These are phyloP conservation scores for Selaginella tamariscina DNA, from an alignment of 75 land plant species.

Conservation along the genomic window DNA sequence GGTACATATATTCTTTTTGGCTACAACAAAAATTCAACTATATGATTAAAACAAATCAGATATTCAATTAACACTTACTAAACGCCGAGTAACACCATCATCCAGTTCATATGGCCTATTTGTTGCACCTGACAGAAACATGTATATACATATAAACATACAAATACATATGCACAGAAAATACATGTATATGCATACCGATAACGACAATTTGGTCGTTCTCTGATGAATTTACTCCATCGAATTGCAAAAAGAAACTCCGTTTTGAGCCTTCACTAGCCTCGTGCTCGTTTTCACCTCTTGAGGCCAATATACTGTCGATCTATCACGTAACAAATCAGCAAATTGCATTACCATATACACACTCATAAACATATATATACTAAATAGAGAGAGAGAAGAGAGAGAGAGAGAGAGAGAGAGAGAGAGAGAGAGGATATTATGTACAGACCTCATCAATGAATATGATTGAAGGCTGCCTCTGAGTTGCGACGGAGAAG, in stretches of 20 bases:
- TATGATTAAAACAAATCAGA: background rate
- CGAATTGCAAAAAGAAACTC: slow-evolving; percentile 95
- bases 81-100: slow-evolving; percentile 91
- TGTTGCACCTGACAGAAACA: slow-evolving; percentile 61
- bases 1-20: slow-evolving; percentile 95
- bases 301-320: slow-evolving; percentile 90
- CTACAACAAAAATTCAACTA: slow-evolving; percentile 28
- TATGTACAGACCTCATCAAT: slow-evolving; percentile 63
- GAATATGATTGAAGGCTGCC: slow-evolving; percentile 92
- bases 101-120: slow-evolving; percentile 95
- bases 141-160: slow-evolving; percentile 2
- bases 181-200: slow-evolving; percentile 47
- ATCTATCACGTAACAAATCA: slow-evolving; percentile 40
- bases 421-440: background rate
- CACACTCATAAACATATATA: background rate
- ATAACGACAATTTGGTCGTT: slow-evolving; percentile 80
- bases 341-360: background rate
- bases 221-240: slow-evolving; percentile 75
- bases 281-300: slow-evolving; percentile 72
- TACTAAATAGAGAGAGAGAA: background rate
- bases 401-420: background rate
- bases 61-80: slow-evolving; percentile 36
- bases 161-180: slow-evolving; percentile 7
- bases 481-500: slow-evolving; percentile 71
- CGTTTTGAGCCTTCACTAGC: slow-evolving; percentile 94